These are phyloP conservation scores for Yamadazyma membranifaciens DNA, from an alignment of 1,139 yeast genomes.

Conservation along the genomic window DNA sequence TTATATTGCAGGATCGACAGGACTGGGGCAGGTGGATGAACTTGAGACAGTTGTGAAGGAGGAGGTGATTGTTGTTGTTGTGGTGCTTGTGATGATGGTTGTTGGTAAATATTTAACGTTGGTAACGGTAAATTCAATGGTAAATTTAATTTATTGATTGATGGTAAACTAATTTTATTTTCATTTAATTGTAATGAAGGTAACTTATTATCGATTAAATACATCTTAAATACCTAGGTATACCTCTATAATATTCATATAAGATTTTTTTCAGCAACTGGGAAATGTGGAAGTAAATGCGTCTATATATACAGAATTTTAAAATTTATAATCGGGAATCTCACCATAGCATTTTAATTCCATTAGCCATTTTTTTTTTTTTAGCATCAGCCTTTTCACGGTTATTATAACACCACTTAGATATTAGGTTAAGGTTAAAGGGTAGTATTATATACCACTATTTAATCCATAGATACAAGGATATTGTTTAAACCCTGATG, in stretches of 20 bases:
- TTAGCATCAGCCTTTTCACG: too few relatives aligned
- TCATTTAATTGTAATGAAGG: slow-evolving; percentile 30
- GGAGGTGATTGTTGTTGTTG: not conserved
- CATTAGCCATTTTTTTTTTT: too few relatives aligned
- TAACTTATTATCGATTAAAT: slow-evolving; percentile 13
- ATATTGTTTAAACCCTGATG: too few relatives aligned
- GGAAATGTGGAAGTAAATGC: not conserved
- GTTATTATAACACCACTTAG: too few relatives aligned
- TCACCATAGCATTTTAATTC: too few relatives aligned
- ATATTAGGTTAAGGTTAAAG: too few relatives aligned
- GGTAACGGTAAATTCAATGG: slow-evolving; percentile 4
- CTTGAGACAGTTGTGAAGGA: too few relatives aligned
- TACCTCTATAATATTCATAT: not conserved
- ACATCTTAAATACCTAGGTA: not conserved
- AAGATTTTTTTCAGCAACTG: not conserved
- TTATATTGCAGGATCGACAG: not conserved
- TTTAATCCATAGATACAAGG: too few relatives aligned
- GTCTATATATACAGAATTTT: slow-evolving; percentile 1
- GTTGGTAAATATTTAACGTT: not conserved
- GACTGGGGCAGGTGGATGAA: not conserved
- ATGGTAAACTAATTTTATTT: slow-evolving; percentile 14
- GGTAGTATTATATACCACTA: too few relatives aligned
- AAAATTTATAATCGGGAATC: too few relatives aligned
- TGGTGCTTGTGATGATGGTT: not conserved
- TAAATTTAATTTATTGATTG: slow-evolving; percentile 14